Evolutionary conservation across 768 basidiomycete genomes (phyloP).

Genomic region (Kwoniella botswanensis): DNA sequence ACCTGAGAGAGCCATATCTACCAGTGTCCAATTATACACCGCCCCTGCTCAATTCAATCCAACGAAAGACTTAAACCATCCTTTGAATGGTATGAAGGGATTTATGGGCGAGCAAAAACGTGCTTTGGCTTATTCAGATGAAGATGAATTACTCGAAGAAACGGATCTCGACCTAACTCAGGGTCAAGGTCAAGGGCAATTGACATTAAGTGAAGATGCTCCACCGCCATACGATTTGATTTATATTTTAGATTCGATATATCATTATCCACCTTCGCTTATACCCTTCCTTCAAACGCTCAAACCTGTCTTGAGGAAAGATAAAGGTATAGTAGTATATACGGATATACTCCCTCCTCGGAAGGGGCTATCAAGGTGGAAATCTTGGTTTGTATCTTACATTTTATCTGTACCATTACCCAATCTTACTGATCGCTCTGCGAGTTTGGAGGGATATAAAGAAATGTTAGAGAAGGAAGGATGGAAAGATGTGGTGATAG

Average conservation of each 20-base stretch:
- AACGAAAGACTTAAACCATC: constrained; percentile 37
- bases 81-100: constrained; percentile 47
- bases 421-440: constrained; percentile 32
- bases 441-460: constrained; percentile 28
- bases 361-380: constrained; percentile 17
- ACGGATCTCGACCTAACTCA: not conserved
- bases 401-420: constrained; percentile 33
- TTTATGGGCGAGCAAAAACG: constrained; percentile 33
- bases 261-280: constrained; percentile 48
- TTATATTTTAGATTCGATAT: constrained; percentile 52
- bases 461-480: constrained; percentile 28
- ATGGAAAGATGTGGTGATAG: constrained; percentile 30
- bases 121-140: constrained; percentile 11
- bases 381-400: constrained; percentile 32
- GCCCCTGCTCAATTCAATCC: constrained; percentile 34
- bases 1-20: constrained; percentile 7
- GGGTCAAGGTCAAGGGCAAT: no score
- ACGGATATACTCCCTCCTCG: constrained; percentile 49
- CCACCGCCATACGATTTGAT: constrained; percentile 46
- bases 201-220: not conserved
- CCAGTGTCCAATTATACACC: constrained; percentile 30
- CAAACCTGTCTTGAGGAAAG: constrained; percentile 10
- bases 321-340: constrained; percentile 38
- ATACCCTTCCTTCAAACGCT: constrained; percentile 31
- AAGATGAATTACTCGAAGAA: constrained; percentile 20